phyloP scores from a whole-genome alignment of 1,284 basidiomycete genomes.

The Ustilago crameri region DNA sequence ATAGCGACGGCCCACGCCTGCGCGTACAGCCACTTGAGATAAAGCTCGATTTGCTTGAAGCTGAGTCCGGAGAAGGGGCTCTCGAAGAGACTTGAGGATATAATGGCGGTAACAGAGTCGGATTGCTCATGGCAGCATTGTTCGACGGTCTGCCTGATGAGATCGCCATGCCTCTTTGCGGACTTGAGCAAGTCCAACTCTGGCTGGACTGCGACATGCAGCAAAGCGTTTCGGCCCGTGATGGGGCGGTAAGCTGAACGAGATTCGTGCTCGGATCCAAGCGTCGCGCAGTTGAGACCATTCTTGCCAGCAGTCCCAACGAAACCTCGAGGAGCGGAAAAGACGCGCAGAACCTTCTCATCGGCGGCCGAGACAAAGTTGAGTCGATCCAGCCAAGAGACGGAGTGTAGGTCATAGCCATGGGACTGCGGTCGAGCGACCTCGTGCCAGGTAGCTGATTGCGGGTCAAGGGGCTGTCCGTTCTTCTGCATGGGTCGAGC shows the following conservation, averaged over 20 bases:
- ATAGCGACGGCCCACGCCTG: constrained; percentile 60
- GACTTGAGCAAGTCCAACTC: constrained; percentile 18
- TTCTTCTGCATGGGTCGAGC: constrained; percentile 29
- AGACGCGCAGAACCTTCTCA: constrained; percentile 66
- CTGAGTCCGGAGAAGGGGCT: constrained; percentile 14
- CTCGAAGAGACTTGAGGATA: constrained; percentile 37
- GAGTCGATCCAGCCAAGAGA: constrained; percentile 61
- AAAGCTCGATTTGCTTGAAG: constrained; percentile 55
- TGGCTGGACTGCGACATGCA: constrained; percentile 23
- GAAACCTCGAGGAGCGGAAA: constrained; percentile 61
- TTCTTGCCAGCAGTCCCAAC: constrained; percentile 48
- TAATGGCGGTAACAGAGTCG: constrained; percentile 33
- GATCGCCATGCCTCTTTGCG: constrained; percentile 35
- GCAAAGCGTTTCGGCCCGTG: constrained; percentile 8
- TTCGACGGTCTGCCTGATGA: constrained; percentile 36
- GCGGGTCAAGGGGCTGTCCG: constrained; percentile 8
- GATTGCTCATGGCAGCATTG: constrained; percentile 14
- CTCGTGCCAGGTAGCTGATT: constrained; percentile 58
- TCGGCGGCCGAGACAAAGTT: constrained; percentile 65
- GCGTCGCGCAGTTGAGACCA: constrained; percentile 35
- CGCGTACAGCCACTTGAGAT: constrained; percentile 61
- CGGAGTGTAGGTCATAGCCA: constrained; percentile 61
- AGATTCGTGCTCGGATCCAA: constrained; percentile 41
- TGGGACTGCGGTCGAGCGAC: constrained; percentile 67
- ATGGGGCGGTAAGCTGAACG: constrained; percentile 19